Conservation (phyloP, 31 red algal species). For the Endocladia muricata region DNA sequence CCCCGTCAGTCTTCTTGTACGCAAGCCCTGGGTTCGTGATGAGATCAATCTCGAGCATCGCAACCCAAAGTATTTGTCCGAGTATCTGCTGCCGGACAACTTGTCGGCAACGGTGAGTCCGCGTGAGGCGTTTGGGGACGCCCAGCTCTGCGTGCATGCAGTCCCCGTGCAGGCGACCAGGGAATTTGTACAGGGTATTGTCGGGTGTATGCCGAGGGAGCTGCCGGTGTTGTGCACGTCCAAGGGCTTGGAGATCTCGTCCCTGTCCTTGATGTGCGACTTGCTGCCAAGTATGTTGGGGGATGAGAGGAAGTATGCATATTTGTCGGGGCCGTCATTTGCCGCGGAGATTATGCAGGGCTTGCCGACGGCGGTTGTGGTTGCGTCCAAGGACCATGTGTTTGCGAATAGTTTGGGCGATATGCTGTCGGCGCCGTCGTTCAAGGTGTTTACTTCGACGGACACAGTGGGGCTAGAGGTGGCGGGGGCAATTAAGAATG, state of each 20-base stretch:
- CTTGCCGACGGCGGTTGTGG: conserved; percentile 87
- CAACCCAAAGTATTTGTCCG: conserved; percentile 83
- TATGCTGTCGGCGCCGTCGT: conserved; percentile 75
- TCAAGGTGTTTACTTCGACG: conserved; percentile 85
- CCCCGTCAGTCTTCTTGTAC: conserved; percentile 69
- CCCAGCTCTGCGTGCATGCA: conserved; percentile 78
- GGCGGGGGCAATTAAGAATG: conserved; percentile 93
- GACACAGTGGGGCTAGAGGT: conserved; percentile 90
- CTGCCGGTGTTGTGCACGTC: conserved; percentile 84
- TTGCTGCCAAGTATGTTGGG: conserved; percentile 65
- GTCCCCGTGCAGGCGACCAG: conserved; percentile 79
- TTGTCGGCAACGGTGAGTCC: conserved; percentile 66
- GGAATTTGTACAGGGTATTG: conserved; percentile 44
- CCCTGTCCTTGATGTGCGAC: conserved; percentile 85
- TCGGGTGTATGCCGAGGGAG: conserved; percentile 21
- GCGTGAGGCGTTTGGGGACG: conserved; percentile 64
- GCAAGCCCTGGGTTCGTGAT: conserved; percentile 62
- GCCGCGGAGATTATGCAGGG: conserved; percentile 85
- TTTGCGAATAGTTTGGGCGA: conserved; percentile 60
- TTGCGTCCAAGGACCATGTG: conserved; percentile 55
- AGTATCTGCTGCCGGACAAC: conserved; percentile 57
- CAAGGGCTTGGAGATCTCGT: conserved; percentile 85
- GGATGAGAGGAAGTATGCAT: conserved; percentile 50
- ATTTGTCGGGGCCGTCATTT: conserved; percentile 93
- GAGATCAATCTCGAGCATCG: conserved; percentile 83